A percentile compares a stretch with the other conserved stretches of the same genome.
These are phyloP conservation scores for Alternaria sp. DNA, from an alignment of 2,329 filamentous ascomycete genomes.

Conservation along the genomic window DNA sequence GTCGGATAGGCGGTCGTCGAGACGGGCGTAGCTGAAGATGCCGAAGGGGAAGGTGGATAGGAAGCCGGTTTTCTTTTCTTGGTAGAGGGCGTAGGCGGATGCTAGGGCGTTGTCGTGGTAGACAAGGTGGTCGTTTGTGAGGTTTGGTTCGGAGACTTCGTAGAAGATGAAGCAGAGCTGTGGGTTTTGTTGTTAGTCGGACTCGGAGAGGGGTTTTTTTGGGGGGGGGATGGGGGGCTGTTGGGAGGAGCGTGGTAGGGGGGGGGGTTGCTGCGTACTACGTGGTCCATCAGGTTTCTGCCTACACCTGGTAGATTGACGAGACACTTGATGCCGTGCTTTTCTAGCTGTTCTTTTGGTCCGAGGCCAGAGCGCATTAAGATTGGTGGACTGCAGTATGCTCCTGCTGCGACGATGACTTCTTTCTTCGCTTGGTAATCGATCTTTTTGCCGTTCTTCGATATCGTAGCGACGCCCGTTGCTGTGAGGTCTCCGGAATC, in stretches of 20 bases:
- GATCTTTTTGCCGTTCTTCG: slow-evolving; percentile 52
- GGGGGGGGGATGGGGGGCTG: no score
- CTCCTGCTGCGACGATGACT: slow-evolving; percentile 46
- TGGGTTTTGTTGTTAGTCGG: slow-evolving; percentile 42
- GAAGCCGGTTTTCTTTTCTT: slow-evolving; percentile 65
- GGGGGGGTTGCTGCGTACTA: slow-evolving; percentile 57
- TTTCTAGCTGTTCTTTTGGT: slow-evolving; percentile 60
- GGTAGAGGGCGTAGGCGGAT: slow-evolving; percentile 64
- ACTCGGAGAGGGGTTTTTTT: slow-evolving; percentile 44
- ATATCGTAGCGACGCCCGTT: slow-evolving; percentile 56
- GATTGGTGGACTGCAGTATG: slow-evolving; percentile 50
- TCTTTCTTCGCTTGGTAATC: slow-evolving; percentile 49
- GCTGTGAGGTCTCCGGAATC: slow-evolving; percentile 53
- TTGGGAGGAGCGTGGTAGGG: no score
- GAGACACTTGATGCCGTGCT: slow-evolving; percentile 62
- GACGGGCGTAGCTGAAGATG: slow-evolving; percentile 67
- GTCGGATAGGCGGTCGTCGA: slow-evolving; percentile 66
- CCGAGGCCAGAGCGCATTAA: slow-evolving; percentile 66
- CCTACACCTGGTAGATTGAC: slow-evolving; percentile 69
- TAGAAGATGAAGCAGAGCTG: slow-evolving; percentile 66
- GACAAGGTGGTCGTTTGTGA: slow-evolving; percentile 64
- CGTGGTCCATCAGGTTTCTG: slow-evolving; percentile 70
- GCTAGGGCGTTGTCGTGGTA: slow-evolving; percentile 63
- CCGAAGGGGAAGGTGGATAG: slow-evolving; percentile 71
- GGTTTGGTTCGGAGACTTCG: slow-evolving; percentile 64